These are phyloP conservation scores for Penicillium cinerascens DNA, from an alignment of 495 filamentous ascomycete genomes.

Conservation along the genomic window DNA sequence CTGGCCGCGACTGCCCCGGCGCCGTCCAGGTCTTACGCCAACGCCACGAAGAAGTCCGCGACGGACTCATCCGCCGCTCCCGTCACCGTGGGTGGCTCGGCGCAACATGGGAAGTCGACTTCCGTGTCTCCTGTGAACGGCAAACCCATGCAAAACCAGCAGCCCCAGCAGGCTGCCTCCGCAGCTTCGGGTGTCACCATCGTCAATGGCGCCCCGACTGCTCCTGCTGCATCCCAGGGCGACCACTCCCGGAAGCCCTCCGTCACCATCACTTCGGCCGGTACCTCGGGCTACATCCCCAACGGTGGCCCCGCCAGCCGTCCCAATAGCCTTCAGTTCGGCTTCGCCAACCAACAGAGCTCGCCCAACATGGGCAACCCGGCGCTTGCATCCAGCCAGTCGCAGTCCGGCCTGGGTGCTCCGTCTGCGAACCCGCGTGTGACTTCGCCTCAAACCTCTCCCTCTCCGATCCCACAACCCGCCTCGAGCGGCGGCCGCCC, in stretches of 20 bases:
- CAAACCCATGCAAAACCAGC: constrained; percentile 59
- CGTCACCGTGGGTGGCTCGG: constrained; percentile 68
- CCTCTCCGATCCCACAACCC: constrained; percentile 84
- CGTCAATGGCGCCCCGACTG: constrained; percentile 60
- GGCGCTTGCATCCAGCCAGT: constrained; percentile 45
- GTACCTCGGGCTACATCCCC: constrained; percentile 66
- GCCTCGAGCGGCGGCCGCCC: constrained; percentile 82
- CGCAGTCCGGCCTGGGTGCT: constrained; percentile 54
- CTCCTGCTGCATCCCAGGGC: constrained; percentile 52
- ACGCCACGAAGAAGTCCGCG: constrained; percentile 78
- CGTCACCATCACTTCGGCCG: constrained; percentile 80
- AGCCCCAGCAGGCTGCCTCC: constrained; percentile 16
- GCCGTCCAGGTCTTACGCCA: constrained; percentile 59
- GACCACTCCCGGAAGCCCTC: constrained; percentile 82
- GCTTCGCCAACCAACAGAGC: constrained; percentile 58
- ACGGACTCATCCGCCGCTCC: constrained; percentile 61
- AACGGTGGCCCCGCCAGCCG: constrained; percentile 68
- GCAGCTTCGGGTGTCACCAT: constrained; percentile 59
- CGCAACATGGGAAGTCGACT: constrained; percentile 79
- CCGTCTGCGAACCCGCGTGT: constrained; percentile 62
- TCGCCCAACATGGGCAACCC: constrained; percentile 64
- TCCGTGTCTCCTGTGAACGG: constrained; percentile 80
- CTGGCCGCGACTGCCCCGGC: constrained; percentile 52
- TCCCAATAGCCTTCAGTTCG: constrained; percentile 70
- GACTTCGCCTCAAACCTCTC: constrained; percentile 71